These are phyloP conservation scores for Lolium multiflorum DNA, from an alignment of 176 grass and related monocot species.

Conservation along the genomic window DNA sequence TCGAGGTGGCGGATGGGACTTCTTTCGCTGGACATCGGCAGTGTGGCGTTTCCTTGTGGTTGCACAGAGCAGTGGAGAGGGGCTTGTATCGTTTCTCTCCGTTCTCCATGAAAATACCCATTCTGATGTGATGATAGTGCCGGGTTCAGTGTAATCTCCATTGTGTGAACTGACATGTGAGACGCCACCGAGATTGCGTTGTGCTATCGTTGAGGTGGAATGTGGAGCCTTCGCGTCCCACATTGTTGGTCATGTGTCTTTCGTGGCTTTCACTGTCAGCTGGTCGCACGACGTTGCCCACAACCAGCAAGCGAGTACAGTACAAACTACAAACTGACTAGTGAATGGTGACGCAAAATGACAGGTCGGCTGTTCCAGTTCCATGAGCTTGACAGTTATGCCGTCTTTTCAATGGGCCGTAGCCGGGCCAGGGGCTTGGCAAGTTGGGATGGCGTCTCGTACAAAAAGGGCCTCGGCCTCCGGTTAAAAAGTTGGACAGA, in stretches of 20 bases:
- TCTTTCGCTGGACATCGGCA: neutral
- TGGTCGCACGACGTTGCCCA: neutral
- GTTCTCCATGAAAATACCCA: neutral
- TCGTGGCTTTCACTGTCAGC: neutral
- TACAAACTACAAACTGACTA: no score
- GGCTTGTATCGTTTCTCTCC: neutral
- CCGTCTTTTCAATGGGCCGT: neutral
- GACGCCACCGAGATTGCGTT: neutral
- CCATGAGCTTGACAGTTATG: neutral
- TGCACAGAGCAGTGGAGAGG: neutral
- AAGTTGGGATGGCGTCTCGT: neutral
- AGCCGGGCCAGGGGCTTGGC: no score
- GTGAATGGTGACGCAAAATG: neutral
- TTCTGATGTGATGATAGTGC: neutral
- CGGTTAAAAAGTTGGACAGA: neutral
- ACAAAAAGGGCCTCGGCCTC: neutral
- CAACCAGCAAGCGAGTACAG: neutral
- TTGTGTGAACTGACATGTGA: constrained; percentile 8
- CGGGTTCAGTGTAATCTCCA: neutral
- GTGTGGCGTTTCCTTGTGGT: neutral
- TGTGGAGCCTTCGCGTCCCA: neutral
- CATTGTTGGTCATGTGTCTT: neutral
- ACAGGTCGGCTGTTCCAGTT: no score
- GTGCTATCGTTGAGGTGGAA: neutral
- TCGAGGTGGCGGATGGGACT: neutral